Base-by-base conservation (phyloP, 352 stramenopile species). In the Phytophthora chlamydospora region DNA sequence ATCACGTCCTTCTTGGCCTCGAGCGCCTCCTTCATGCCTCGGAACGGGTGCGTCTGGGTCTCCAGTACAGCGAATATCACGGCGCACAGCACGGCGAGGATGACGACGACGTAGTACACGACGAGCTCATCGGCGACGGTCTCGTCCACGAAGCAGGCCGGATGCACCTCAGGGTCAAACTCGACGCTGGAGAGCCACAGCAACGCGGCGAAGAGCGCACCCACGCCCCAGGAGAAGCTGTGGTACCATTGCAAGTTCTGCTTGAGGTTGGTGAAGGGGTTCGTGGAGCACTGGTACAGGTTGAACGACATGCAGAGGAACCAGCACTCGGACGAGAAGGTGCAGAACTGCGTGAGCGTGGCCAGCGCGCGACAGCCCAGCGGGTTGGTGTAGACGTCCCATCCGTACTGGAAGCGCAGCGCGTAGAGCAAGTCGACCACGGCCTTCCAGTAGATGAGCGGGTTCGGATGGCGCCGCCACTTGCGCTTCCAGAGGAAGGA, bases 241-340 rank as follows among this genome's bases (percentile, higher is more conserved):
- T 95, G 85, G 47, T 93, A 96, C 50, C 70, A 77, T 14, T 75
- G 71, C 56, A 89, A 66, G 58, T 89, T 95, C 17, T 78, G 66
- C 58, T 81, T 74, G 45, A 91, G 76, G 55, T 95, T 94, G 39
- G 82, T 91, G 67, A 97, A 97, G 39, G 89, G 89, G 59, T 96
- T 96, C 13, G 86, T 96, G 16, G 80, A 79, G 64, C 83, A 91
- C 43, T 91, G 79, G 59, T 94, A 92, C 35, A 97, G 53, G 41
- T 95, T 90, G 17, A 94, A 81, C 10, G 89, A 82, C 78, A 97
- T 91, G 57, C 75, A 84, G 40, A 96, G 73, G 59, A 97, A 95
- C 83, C 86, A 96, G 66, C 86, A 93, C 68, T 93, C 84, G 69
- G 84, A 93, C 52, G 83, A 78, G 58, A 91, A 90, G 47, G 67